These are phyloP conservation scores for Crassisporium funariophilum DNA, from an alignment of 768 basidiomycete species.

Conservation along the genomic window DNA sequence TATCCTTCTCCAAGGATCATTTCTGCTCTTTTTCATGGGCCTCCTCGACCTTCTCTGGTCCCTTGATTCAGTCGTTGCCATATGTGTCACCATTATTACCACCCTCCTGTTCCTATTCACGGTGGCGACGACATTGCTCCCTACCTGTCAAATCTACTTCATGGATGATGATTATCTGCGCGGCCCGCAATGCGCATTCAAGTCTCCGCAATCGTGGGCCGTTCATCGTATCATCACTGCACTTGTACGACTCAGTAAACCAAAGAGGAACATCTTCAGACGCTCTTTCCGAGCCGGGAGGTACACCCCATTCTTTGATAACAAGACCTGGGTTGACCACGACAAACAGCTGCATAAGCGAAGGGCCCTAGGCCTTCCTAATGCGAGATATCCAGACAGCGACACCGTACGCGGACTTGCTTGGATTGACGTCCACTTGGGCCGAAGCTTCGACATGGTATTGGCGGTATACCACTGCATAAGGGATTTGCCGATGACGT, in stretches of 20 bases:
- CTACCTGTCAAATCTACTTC: no score
- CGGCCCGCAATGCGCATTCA: no score
- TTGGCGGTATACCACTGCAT: slow-evolving; percentile 14
- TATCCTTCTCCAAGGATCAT: slow-evolving; percentile 29
- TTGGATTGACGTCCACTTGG: slow-evolving; percentile 18
- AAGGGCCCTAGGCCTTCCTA: slow-evolving; percentile 1
- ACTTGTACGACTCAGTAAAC: no score
- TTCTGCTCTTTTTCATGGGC: slow-evolving; percentile 33
- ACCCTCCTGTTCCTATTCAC: no score
- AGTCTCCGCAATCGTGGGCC: no score
- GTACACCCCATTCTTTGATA: slow-evolving; percentile 8
- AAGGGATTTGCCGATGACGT: slow-evolving; percentile 9
- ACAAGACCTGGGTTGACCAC: slow-evolving; percentile 14
- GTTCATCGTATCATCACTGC: no score
- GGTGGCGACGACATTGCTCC: no score
- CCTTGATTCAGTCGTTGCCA: slow-evolving; percentile 22
- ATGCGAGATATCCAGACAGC: not conserved
- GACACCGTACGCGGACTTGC: slow-evolving; percentile 10
- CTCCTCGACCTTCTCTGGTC: slow-evolving; percentile 30
- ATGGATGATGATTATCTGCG: no score
- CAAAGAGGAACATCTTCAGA: no score
- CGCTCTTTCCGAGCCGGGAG: slow-evolving; percentile 3
- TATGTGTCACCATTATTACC: no score
- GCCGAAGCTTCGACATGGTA: slow-evolving; percentile 12
- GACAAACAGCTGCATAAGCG: slow-evolving; percentile 9